Base-by-base conservation (phyloP, 2,329 filamentous ascomycete genomes). In the Microsporum canis region DNA sequence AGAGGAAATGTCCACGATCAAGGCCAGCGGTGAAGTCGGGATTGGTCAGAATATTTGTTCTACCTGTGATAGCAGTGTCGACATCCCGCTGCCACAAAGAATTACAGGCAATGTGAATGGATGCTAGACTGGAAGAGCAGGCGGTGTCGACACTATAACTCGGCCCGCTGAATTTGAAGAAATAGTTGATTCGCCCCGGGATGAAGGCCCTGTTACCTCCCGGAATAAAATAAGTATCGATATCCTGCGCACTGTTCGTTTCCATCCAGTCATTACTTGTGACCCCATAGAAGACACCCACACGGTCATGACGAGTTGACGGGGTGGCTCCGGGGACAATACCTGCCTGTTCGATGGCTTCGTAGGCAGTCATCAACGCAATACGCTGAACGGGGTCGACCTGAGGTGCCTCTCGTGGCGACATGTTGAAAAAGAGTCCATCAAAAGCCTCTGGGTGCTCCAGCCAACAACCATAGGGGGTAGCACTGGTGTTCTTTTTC, bases 1-100 rank as follows among this genome's bases (percentile, higher is more conserved):
- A 10, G 83, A 87, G 63, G 73, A 90, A 89, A 8, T 10, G 31
- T 84, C 84, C 88, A 88, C 71, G 49, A 60, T 36, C 45, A 10
- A 51, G 5, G 5, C 23, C 45, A 27, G 31, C 43, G 10, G 31
- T 33, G 8, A 59, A 17, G 41, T 66, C 65, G 27, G 60, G 53
- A 8, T 62, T 65, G 10, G 64, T 58, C 1, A 65, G 60, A 2
- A 66, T 27, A n/a, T 59, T 66, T 49, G 60, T 8, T 31, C 49
- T 41, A 38, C 6, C 49, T 4, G 45, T 57, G 10, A 59, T 23
- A 5, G 72, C 23, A 67, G 69, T 62, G 5, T 65, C 64, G 23
- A 43, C 62, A 10, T 71, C 65, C 1, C 69, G 63, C 12, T 55
- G 61, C 57, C 65, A 61, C 1, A 71, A 57, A n/a, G 58, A 61